phyloP scores from a whole-genome alignment of 106 monocot species.

The Dendrobium catenatum region DNA sequence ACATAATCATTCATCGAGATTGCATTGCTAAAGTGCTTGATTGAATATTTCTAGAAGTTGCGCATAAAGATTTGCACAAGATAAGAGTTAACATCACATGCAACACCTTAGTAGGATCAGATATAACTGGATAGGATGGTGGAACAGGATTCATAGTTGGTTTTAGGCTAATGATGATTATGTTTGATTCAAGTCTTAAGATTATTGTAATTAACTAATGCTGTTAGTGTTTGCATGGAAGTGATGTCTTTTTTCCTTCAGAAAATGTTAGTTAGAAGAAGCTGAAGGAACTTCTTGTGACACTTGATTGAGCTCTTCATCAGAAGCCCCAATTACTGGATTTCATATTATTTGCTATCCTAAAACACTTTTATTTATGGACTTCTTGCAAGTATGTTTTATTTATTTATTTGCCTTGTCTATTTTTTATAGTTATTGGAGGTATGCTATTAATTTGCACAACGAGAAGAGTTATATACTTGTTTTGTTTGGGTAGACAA shows the following conservation, averaged over 20 bases:
- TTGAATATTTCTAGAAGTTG: no score
- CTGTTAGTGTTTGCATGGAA: not conserved
- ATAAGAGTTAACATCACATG: no score
- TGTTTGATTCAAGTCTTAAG: not conserved
- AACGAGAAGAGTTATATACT: not conserved
- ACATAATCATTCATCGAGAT: no score
- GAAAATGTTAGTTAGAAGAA: not conserved
- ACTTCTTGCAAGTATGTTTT: not conserved
- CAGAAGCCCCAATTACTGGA: not conserved
- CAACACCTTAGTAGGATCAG: no score
- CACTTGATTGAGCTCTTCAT: not conserved
- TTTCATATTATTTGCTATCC: not conserved
- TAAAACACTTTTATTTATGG: not conserved
- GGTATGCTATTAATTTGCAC: slow-evolving; percentile 1
- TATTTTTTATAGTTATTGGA: not conserved
- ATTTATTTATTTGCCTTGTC: not conserved
- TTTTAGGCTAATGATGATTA: not conserved
- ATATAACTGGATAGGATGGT: no score
- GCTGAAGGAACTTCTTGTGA: not conserved
- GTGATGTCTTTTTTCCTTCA: not conserved
- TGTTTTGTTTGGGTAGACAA: slow-evolving; percentile 33
- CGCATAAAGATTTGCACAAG: no score
- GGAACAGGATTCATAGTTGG: no score
- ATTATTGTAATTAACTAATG: not conserved
- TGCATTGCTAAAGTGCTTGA: no score